Evolutionary conservation across 371 early-diverging fungal species (phyloP).

Genomic region (Rhizopus arrhizus): DNA sequence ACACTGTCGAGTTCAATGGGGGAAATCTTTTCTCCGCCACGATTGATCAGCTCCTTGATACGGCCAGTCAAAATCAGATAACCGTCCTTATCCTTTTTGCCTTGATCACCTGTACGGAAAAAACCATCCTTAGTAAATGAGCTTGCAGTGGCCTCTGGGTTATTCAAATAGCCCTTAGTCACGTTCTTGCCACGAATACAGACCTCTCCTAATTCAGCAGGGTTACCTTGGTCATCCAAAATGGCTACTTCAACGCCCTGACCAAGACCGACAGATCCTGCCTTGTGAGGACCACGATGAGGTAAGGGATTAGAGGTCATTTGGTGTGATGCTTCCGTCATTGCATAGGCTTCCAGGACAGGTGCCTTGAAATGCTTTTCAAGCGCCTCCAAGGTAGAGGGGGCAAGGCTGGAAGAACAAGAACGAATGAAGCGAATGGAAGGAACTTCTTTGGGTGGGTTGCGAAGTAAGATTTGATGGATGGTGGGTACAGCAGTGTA

Average conservation of each 20-base stretch:
- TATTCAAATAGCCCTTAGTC: constrained; percentile 78
- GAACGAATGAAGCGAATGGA: constrained; percentile 84
- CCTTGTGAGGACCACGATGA: constrained; percentile 65
- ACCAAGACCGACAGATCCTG: constrained; percentile 83
- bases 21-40: constrained; percentile 82
- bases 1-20: constrained; percentile 84
- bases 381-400: constrained; percentile 69
- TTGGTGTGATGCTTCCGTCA: constrained; percentile 92
- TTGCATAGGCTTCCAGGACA: constrained; percentile 67
- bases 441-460: constrained; percentile 52
- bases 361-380: constrained; percentile 76
- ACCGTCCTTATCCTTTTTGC: constrained; percentile 71
- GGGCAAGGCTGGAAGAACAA: constrained; percentile 82
- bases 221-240: constrained; percentile 65
- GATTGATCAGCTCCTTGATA: constrained; percentile 82
- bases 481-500: constrained; percentile 91
- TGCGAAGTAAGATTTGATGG: constrained; percentile 78
- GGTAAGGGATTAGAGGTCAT: constrained; percentile 90
- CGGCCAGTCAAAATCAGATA: constrained; percentile 77
- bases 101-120: constrained; percentile 86
- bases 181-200: constrained; percentile 84
- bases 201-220: constrained; percentile 75
- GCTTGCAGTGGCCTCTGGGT: constrained; percentile 72
- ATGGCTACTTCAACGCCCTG: constrained; percentile 82
- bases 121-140: constrained; percentile 67